Evolutionary conservation across 192 early-diverging fungal species (phyloP), one percentile per base, ranked within the genome.

Genomic region (Piromyces finnis): DNA sequence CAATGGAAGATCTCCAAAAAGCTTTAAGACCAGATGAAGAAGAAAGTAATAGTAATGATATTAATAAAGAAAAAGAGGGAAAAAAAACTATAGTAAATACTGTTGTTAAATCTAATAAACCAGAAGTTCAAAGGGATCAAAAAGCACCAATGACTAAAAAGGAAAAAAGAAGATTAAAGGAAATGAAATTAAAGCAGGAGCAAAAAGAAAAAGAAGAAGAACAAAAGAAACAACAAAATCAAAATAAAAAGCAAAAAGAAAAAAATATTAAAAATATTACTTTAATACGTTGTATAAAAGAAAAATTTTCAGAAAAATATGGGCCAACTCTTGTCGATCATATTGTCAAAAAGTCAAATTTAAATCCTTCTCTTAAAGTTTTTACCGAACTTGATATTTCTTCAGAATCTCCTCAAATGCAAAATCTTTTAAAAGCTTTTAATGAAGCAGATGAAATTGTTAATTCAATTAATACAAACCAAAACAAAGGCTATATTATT

Each of bases 261-360:
- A 68, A 18, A 68, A 68, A 68, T 68, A n/a, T n/a, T 9, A 68
- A 68, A n/a, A 68, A 68, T n/a, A 68, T 68, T 68, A 68, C 51
- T 9, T n/a, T 68, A n/a, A n/a, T 68, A 68, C 51, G 51, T 68
- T 68, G 51, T 68, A 68, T 68, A 7, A 68, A 68, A 68, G 51
- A 68, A 68, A 68, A 68, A 68, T 68, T 90, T 30, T 82, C 83
- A 12, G 35, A 77, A 15, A 79, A 81, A 39, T 98, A 97, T 81
- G 97, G 97, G 0, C 95, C 95, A 17, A 89, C 94, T 15, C 88
- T 98, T 51, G 87, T 93, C 11, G 97, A 98, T 82, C 94, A 96
- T 83, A 90, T 91, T 14, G 87, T 97, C 30, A 30, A 92, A 29
- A 84, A 83, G 15, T 91, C 93, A 13, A 88, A 88, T 5, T 82